Evolutionary conservation across 164 flowering plant species (phyloP).

Genomic region (Magnolia kwangsiensis): DNA sequence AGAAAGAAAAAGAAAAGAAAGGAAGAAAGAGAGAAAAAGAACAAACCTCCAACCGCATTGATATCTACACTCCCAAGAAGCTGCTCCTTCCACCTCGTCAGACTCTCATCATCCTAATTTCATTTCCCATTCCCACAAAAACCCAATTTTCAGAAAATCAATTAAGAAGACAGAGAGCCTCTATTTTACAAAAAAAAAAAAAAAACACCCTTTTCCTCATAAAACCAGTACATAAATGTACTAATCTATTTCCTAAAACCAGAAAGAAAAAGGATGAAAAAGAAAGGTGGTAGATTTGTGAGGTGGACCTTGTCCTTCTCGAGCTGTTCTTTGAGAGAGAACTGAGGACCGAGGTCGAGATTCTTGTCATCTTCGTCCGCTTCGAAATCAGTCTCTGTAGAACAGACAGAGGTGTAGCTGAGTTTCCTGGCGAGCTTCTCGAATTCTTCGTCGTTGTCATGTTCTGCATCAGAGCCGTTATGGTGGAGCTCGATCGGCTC

Average conservation of each 20-base stretch:
- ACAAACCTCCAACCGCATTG: slow-evolving; percentile 38
- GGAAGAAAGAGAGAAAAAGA: neutral
- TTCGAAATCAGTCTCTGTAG: slow-evolving; percentile 15
- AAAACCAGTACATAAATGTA: neutral
- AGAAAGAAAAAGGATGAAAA: neutral
- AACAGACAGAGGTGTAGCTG: slow-evolving; percentile 16
- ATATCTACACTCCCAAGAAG: slow-evolving; percentile 51
- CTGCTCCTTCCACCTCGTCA: slow-evolving; percentile 54
- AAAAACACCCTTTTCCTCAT: too few relatives aligned
- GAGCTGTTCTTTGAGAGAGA: slow-evolving; percentile 46
- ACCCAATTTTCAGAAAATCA: neutral
- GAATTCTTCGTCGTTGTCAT: slow-evolving; percentile 3
- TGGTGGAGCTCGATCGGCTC: slow-evolving; percentile 1
- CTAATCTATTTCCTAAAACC: neutral
- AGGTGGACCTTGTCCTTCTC: slow-evolving; percentile 44
- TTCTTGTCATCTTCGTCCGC: slow-evolving; percentile 30
- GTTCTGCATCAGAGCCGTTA: neutral
- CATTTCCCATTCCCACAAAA: neutral
- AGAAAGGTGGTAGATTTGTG: neutral
- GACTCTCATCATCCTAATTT: slow-evolving; percentile 43
- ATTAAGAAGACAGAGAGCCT: neutral
- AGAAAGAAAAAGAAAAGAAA: neutral
- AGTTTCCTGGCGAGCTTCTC: slow-evolving; percentile 17
- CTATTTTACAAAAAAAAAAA: neutral
- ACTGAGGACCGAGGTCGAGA: slow-evolving; percentile 38